These are phyloP conservation scores for Hypoxylon rickii DNA, from an alignment of 495 filamentous ascomycete genomes.

Conservation along the genomic window DNA sequence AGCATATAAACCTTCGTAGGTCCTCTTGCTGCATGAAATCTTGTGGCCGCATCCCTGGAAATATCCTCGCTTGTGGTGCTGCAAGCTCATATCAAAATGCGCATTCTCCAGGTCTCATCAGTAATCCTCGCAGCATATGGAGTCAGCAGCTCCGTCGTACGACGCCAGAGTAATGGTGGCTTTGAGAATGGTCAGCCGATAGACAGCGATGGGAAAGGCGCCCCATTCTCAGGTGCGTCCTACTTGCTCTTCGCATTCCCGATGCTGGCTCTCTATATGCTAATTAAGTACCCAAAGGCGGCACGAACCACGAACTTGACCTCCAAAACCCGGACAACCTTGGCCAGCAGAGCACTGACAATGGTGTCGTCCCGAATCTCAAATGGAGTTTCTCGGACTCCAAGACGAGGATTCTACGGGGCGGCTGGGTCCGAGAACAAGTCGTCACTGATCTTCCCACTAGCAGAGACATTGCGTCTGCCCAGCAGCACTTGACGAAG, in stretches of 20 bases:
- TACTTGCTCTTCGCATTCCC: background rate
- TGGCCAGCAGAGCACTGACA: constrained; percentile 60
- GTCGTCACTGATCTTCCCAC: constrained; percentile 62
- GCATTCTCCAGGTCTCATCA: constrained; percentile 25
- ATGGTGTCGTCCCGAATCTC: constrained; percentile 62
- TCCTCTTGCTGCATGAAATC: background rate
- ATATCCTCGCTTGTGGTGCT: background rate
- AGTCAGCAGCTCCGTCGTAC: constrained; percentile 23
- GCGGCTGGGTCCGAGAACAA: constrained; percentile 68
- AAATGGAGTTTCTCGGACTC: constrained; percentile 71
- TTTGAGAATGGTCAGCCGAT: constrained; percentile 59
- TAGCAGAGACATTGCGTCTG: constrained; percentile 65
- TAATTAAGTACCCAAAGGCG: constrained; percentile 38
- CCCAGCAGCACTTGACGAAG: constrained; percentile 67
- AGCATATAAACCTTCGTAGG: constrained; percentile 4
- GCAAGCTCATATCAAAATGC: constrained; percentile 21
- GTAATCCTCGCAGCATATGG: constrained; percentile 28
- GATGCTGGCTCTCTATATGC: constrained; percentile 4
- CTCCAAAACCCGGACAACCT: constrained; percentile 65
- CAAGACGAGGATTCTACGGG: constrained; percentile 61
- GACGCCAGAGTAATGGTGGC: constrained; percentile 37
- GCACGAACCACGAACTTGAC: constrained; percentile 57
- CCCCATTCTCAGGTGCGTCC: constrained; percentile 56
- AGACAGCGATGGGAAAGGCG: constrained; percentile 59
- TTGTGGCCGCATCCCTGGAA: background rate